phyloP scores from a whole-genome alignment of 2,329 filamentous ascomycete species.

The Ascochyta fabae region DNA sequence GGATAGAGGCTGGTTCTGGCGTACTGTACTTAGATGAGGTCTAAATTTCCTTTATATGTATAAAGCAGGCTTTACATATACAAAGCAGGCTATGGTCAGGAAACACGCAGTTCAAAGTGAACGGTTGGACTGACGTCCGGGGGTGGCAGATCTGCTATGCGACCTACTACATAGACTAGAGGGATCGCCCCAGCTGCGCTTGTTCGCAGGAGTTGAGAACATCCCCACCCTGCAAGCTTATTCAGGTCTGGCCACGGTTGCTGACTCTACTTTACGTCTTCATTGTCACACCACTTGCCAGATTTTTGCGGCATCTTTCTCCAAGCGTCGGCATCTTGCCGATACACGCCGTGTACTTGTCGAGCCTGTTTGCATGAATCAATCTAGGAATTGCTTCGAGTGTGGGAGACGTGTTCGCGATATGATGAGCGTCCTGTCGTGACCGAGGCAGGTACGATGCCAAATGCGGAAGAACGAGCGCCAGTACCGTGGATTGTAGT shows the following conservation, averaged over 20 bases:
- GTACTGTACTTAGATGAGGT: no score
- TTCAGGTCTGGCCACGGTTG: constrained; percentile 13
- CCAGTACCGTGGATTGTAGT: constrained; percentile 3
- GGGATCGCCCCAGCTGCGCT: no score
- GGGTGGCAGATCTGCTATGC: constrained; percentile 2
- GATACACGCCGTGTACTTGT: not conserved
- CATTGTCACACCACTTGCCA: constrained; percentile 13
- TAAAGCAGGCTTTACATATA: no score
- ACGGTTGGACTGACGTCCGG: not conserved
- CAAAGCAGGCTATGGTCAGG: no score
- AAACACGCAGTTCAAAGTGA: not conserved
- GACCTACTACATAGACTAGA: no score
- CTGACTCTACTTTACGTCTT: constrained; percentile 10
- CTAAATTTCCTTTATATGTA: no score
- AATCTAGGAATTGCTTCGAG: not conserved
- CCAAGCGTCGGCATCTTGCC: constrained; percentile 15
- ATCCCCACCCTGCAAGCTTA: constrained; percentile 15
- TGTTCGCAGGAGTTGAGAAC: constrained; percentile 1
- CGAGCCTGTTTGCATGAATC: not conserved
- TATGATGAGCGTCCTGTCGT: not conserved
- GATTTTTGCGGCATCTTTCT: constrained; percentile 11
- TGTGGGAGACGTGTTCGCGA: not conserved
- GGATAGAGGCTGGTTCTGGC: no score
- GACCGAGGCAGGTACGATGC: constrained; percentile 9
- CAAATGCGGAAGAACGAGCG: constrained; percentile 17